Base-by-base conservation (phyloP, 257 asterid species). In the Fraxinus cuspidata region DNA sequence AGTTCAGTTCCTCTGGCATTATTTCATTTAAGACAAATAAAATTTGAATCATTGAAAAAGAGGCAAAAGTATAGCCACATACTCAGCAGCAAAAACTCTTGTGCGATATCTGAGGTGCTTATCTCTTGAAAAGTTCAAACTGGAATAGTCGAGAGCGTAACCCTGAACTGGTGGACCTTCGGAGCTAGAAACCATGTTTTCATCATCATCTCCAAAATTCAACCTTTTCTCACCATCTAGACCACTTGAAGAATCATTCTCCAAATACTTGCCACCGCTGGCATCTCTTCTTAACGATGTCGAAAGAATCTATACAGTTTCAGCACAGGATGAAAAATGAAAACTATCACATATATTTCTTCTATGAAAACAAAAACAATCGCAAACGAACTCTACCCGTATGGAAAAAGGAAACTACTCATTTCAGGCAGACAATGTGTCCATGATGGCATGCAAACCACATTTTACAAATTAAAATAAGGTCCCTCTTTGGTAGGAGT, bases 91-190 rank as follows among this genome's bases (percentile, higher is more conserved):
- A 84, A 96, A 96, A 81, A 93, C 90, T 87, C 97, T 88, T 51
- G 99, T 96, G 74, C 99, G 93, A 77, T 93, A 93, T 93, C 99
- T 90, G 85, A 96, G 94, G 91, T 91, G 99, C 87, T 89, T 95
- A 82, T 91, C 93, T 81, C 90, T 89, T 84, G 91, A 74, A 80
- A 85, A 83, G 84, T 82, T 86, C 70, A 86, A 86, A 73, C 77
- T 85, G 73, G 93, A 80, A 80, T 82, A 86, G 85, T 85, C 91
- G 79, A 80, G 80, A 10, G 83, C 72, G 60, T 80, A 76, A 83
- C 74, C 87, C 21, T 80, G 88, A 72, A 44, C 44, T 69, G 89
- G 74, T 38, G 83, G 72, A 77, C 71, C 74, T 77, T 87, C 80
- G 68, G 96, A 86, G 85, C 86, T 82, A 79, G 99, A 92, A 72